Conservation (phyloP, 2,329 filamentous ascomycete species). For the Annulohypoxylon truncatum region DNA sequence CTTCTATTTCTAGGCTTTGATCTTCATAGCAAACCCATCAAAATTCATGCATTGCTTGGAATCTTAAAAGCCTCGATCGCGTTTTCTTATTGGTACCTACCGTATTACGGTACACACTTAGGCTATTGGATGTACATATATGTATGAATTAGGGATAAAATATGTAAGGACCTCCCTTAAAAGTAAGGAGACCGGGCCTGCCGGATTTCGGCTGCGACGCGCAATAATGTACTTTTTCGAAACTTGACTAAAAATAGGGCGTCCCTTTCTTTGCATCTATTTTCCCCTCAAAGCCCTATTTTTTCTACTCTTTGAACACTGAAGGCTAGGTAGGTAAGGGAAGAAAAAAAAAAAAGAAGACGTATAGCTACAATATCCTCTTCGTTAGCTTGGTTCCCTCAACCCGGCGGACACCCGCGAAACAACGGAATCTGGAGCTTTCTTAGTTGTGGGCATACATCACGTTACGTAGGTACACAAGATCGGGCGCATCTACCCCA, state of each 20-base stretch:
- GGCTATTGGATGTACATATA: neutral
- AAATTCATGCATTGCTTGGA: conserved; percentile 2
- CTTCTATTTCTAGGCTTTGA: neutral
- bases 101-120: neutral
- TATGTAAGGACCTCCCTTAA: neutral
- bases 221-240: conserved; percentile 3
- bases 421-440: neutral
- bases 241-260: conserved; percentile 32
- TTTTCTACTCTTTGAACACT: neutral
- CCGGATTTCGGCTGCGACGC: conserved; percentile 19
- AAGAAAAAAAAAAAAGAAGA: neutral
- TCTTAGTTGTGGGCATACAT: conserved; percentile 10
- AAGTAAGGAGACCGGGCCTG: conserved; percentile 4
- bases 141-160: neutral
- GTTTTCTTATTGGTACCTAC: neutral
- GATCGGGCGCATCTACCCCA: conserved; percentile 2
- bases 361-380: neutral
- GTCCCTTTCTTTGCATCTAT: conserved; percentile 2
- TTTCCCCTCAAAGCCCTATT: neutral
- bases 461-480: conserved; percentile 1
- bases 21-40: conserved; percentile 1
- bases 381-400: conserved; percentile 7
- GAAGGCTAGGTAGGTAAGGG: too few relatives aligned
- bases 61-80: neutral
- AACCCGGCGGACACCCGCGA: conserved; percentile 1